Percentiles rank a stretch among this genome's conserved stretches.
phyloP scores from a whole-genome alignment of 2,329 filamentous ascomycete genomes.

The Ascocoryne sarcoides region DNA sequence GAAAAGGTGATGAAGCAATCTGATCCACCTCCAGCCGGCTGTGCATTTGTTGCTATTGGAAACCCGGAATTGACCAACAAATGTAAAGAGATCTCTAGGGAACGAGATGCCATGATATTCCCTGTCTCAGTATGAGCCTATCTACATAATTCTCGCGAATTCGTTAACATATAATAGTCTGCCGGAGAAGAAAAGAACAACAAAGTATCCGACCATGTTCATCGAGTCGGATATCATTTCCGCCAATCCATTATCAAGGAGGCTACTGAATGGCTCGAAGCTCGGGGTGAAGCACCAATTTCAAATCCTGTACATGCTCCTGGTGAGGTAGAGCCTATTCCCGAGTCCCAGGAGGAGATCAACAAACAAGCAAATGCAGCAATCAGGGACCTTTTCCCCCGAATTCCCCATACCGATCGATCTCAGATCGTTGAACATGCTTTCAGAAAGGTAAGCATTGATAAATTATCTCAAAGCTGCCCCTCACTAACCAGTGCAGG shows the following conservation, averaged over 20 bases:
- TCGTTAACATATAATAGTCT: slow-evolving; percentile 2
- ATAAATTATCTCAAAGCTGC: neutral
- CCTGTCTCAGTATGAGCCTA: slow-evolving; percentile 51
- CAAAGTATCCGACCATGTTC: slow-evolving; percentile 38
- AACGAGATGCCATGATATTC: slow-evolving; percentile 54
- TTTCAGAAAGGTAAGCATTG: slow-evolving; percentile 47
- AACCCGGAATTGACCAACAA: slow-evolving; percentile 50
- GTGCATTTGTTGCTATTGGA: slow-evolving; percentile 53
- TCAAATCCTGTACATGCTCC: slow-evolving; percentile 21
- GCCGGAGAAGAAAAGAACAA: slow-evolving; percentile 21
- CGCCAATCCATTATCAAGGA: slow-evolving; percentile 50
- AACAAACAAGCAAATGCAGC: slow-evolving; percentile 53
- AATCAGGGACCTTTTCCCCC: slow-evolving; percentile 54
- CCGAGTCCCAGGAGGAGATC: slow-evolving; percentile 49
- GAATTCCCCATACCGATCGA: slow-evolving; percentile 57
- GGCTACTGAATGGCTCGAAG: slow-evolving; percentile 33
- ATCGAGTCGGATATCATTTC: slow-evolving; percentile 53
- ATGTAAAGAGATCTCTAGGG: slow-evolving; percentile 58
- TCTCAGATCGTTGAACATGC: slow-evolving; percentile 53
- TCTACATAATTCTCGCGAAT: neutral
- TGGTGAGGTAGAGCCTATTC: slow-evolving; percentile 47
- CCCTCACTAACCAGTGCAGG: slow-evolving; percentile 34
- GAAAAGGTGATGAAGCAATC: slow-evolving; percentile 42
- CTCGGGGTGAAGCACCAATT: slow-evolving; percentile 25
- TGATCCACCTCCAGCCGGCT: slow-evolving; percentile 46